phyloP scores from a whole-genome alignment of 257 asterid genomes.

The Phtheirospermum japonicum region DNA sequence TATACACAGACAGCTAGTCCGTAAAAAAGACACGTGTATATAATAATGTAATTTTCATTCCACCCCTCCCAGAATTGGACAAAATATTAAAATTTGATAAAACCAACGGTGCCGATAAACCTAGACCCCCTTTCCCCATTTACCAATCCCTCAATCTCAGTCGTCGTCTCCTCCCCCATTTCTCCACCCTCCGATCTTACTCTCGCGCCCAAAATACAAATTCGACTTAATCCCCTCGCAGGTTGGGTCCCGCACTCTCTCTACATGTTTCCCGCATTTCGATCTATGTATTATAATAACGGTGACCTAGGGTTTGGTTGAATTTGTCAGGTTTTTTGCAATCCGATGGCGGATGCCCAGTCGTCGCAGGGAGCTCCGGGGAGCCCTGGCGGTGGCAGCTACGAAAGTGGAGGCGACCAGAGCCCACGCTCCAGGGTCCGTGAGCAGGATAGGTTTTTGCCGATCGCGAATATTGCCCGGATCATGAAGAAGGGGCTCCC shows the following conservation, averaged over 20 bases:
- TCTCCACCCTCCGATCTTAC: slow-evolving; percentile 82
- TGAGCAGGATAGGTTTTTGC: slow-evolving; percentile 76
- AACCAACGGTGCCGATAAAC: slow-evolving; percentile 77
- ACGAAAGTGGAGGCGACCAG: slow-evolving; percentile 74
- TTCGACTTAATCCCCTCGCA: slow-evolving; percentile 23
- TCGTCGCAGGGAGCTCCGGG: slow-evolving; percentile 47
- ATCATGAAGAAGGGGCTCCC: slow-evolving; percentile 87
- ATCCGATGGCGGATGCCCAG: slow-evolving; percentile 59
- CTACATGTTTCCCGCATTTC: not conserved
- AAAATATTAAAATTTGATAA: slow-evolving; percentile 9
- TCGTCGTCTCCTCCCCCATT: slow-evolving; percentile 65
- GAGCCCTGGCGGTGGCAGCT: slow-evolving; percentile 70
- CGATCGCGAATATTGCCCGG: slow-evolving; percentile 77
- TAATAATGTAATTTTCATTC: too few species aligned
- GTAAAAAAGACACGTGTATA: too few species aligned
- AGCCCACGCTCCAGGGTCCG: slow-evolving; percentile 73
- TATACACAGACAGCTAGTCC: too few species aligned
- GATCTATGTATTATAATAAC: not conserved
- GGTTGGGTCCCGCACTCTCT: slow-evolving; percentile 14
- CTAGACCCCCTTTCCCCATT: slow-evolving; percentile 27
- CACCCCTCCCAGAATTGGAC: too few species aligned
- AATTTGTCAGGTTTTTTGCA: slow-evolving; percentile 7
- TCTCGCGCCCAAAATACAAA: slow-evolving; percentile 60
- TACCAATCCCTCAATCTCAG: slow-evolving; percentile 62
- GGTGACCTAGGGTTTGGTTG: slow-evolving; percentile 26